phyloP scores from a whole-genome alignment of 192 early-diverging fungal genomes.

The Backusella luteola region DNA sequence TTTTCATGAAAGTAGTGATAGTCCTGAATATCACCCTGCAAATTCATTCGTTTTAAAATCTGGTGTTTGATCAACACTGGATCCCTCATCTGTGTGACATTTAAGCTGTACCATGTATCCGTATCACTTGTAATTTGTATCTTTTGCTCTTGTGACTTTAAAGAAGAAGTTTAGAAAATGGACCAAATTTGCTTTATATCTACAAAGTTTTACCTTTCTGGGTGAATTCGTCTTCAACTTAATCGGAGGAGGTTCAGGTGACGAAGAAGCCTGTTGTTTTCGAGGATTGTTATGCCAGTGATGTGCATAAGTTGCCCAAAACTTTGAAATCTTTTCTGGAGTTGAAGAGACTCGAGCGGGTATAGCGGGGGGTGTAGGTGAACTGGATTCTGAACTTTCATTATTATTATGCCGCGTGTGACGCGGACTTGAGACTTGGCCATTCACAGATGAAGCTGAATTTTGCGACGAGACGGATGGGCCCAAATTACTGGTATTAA shows the following conservation, averaged over 20 bases:
- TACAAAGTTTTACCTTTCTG: not conserved
- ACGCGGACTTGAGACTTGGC: not conserved
- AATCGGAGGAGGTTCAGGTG: not conserved
- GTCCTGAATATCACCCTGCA: constrained; percentile 22
- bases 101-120: constrained; percentile 38
- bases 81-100: constrained; percentile 25
- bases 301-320: constrained; percentile 23
- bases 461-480: not conserved
- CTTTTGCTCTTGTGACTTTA: constrained; percentile 9
- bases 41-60: constrained; percentile 27
- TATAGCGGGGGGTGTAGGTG: constrained; percentile 11
- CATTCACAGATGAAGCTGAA: not conserved
- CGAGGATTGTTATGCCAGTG: constrained; percentile 3
- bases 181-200: not conserved
- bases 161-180: not conserved
- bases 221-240: not conserved
- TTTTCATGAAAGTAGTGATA: constrained; percentile 37
- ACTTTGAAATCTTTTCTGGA: constrained; percentile 32
- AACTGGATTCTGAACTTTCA: not conserved
- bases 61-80: constrained; percentile 15
- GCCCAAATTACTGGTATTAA: not conserved
- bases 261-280: not conserved
- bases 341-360: constrained; percentile 33
- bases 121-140: constrained; percentile 37
- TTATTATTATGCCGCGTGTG: not conserved